Evolutionary conservation across 768 basidiomycete species (phyloP).

Genomic region (Filobasidium wieringae): DNA sequence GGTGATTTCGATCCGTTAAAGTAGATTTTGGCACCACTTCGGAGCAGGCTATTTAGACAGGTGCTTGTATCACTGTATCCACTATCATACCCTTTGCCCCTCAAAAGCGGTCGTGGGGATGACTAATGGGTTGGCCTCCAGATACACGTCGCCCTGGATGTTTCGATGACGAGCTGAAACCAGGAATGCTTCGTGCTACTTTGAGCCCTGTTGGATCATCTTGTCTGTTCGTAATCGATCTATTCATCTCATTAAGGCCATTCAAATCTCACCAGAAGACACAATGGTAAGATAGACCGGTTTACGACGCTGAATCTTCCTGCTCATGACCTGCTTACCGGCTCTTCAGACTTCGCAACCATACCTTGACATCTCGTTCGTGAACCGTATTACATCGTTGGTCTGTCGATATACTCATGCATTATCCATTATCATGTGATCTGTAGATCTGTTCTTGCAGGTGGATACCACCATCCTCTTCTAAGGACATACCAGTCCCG

Average conservation of each 20-base stretch:
- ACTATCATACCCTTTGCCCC: background rate
- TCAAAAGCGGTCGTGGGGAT: too few species aligned
- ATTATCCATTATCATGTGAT: background rate
- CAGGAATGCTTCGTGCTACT: too few species aligned
- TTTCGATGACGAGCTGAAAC: too few species aligned
- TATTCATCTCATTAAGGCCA: too few species aligned
- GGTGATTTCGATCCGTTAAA: conserved; percentile 37
- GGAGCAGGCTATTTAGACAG: too few species aligned
- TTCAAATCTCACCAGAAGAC: too few species aligned
- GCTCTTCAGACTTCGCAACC: conserved; percentile 6
- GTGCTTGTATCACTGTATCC: background rate
- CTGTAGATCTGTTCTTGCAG: conserved; percentile 45
- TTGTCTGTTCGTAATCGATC: too few species aligned
- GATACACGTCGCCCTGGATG: background rate
- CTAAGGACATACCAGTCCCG: conserved; percentile 77
- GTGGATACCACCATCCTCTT: conserved; percentile 85
- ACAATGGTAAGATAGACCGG: too few species aligned
- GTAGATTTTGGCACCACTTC: too few species aligned
- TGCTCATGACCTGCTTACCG: too few species aligned
- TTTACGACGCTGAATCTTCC: too few species aligned
- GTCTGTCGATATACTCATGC: background rate
- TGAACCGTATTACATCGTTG: background rate
- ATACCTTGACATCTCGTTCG: conserved; percentile 14
- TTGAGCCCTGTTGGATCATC: too few species aligned
- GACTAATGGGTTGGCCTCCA: background rate